Evolutionary conservation across 148 eudicot species (phyloP).

Genomic region (Cornus controversa): DNA sequence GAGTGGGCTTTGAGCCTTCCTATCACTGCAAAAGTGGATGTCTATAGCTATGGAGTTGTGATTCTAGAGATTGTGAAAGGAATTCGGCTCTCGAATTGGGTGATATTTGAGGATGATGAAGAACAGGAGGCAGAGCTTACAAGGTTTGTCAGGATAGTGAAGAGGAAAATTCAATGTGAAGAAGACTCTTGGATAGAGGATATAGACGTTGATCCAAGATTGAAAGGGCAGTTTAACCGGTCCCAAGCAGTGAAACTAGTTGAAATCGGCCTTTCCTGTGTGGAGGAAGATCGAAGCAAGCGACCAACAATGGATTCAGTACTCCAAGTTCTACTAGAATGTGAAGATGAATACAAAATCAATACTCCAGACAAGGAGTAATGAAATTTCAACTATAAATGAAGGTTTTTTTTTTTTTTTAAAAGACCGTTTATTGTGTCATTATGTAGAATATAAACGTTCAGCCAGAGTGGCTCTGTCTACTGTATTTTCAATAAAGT

Average conservation of each 20-base stretch:
- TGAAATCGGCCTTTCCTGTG: slow-evolving; percentile 35
- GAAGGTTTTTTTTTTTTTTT: no score
- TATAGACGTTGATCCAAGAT: slow-evolving; percentile 33
- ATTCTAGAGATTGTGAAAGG: slow-evolving; percentile 18
- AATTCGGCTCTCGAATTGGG: slow-evolving; percentile 13
- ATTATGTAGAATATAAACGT: no score
- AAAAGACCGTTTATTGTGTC: no score
- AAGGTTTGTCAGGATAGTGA: slow-evolving; percentile 30
- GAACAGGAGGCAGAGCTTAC: slow-evolving; percentile 7
- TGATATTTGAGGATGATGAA: slow-evolving; percentile 2
- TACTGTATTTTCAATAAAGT: not conserved
- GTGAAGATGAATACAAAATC: slow-evolving; percentile 23
- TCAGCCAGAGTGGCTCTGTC: no score
- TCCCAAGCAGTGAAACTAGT: slow-evolving; percentile 41
- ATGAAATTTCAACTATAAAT: not conserved
- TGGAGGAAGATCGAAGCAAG: slow-evolving; percentile 45
- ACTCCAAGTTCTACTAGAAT: slow-evolving; percentile 35
- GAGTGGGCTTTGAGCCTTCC: slow-evolving; percentile 22
- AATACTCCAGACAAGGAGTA: not conserved
- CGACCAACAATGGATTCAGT: slow-evolving; percentile 56
- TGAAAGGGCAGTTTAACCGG: slow-evolving; percentile 34
- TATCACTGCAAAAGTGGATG: slow-evolving; percentile 22
- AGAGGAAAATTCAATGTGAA: slow-evolving; percentile 12
- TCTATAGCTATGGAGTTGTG: slow-evolving; percentile 21
- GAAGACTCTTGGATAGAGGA: slow-evolving; percentile 40